Evolutionary conservation across 2,329 filamentous ascomycete species (phyloP), one percentile per base, ranked within the genome.

Genomic region (Didymella glomerata): DNA sequence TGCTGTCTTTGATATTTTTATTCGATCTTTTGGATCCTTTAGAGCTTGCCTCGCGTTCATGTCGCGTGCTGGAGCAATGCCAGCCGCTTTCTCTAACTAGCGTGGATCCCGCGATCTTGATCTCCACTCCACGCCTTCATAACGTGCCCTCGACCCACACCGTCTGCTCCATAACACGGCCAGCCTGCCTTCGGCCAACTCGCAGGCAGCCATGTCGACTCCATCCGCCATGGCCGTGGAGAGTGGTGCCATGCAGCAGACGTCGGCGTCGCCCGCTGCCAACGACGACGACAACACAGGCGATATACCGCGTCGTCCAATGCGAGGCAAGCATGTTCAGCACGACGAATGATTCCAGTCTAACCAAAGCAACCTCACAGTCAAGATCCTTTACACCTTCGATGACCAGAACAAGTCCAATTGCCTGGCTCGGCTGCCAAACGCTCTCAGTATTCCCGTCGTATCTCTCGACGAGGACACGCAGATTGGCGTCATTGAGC

Each of bases 351-450:
- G 20, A 49, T 41, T 38, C 40, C 45, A 46, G 47, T 72, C 68
- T 72, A 65, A 72, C 63, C 40, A 22, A 10, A 22, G 44, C 16
- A 54, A 30, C 10, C n/a, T 24, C 65, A 65, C 77, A 96, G 93
- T 98, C 78, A 98, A 98, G 84, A 90, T 98, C 48, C 88, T 96
- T 61, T 99, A 98, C 79, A 97, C 93, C 30, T 97, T 98, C 79
- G 93, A 98, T 77, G 88, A 89, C 73, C 89, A 94, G 67, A 90
- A 88, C 79, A 93, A 93, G 78, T 89, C 92, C 64, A 93, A 94
- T 74, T 97, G 93, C 78, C 84, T 99, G 48, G 93, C 94, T 60
- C 87, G 94, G 70, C 90, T 92, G 82, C 90, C 92, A 18, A 89
- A 94, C 59, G 84, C 90, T 16, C 83, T 97, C 57, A 85, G 90